Base-by-base conservation (phyloP, 2,329 filamentous ascomycete genomes). In the Dichotomopilus funicola region DNA sequence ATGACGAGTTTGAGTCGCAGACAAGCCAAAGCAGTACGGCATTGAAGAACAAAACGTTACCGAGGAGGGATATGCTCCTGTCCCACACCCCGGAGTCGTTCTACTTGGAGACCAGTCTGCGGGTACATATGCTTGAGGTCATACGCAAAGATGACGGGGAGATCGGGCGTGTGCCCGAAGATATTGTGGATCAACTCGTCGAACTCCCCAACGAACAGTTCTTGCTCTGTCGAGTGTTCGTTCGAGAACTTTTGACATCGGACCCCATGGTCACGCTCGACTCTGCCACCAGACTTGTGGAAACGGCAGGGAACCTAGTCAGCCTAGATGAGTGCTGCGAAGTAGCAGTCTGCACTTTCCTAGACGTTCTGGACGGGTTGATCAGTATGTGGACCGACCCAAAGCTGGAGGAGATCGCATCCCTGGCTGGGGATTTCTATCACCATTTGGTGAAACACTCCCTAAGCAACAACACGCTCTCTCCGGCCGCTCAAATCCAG, bases 391-490 rank as follows among this genome's bases (percentile, higher is more conserved):
- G 89, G 89, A 72, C 77, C 1, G 75, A 81, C 27, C 75, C 79
- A 42, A 73, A 76, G 27, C 78, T 79, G 37, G 75, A 82, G 1
- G 73, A 96, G 2, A 78, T 78, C n/a, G 79, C 81, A 27, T 27
- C 19, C 3, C 77, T 80, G 42, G 88, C 86, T 3, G 80, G 83
- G 19, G 86, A 95, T 58, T 73, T 96, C 19, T 97, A 97, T 68
- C 73, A 80, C 45, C 89, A 90, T 74, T 86, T 94, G 61, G 79
- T 91, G 47, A 81, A 82, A 53, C 78, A 78, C 13, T 81, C 85
- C 35, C 72, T 96, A 33, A 78, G 80, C 5, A 85, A 81, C 45
- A 84, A 85, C 45, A 78, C 87, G 40, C 78, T 90, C 48, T 95
- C 92, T 0, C 73, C 84, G 2, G 78, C 75, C 55, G 81, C 87